phyloP scores from a whole-genome alignment of 1,284 basidiomycete species.

The Ustilago curta region DNA sequence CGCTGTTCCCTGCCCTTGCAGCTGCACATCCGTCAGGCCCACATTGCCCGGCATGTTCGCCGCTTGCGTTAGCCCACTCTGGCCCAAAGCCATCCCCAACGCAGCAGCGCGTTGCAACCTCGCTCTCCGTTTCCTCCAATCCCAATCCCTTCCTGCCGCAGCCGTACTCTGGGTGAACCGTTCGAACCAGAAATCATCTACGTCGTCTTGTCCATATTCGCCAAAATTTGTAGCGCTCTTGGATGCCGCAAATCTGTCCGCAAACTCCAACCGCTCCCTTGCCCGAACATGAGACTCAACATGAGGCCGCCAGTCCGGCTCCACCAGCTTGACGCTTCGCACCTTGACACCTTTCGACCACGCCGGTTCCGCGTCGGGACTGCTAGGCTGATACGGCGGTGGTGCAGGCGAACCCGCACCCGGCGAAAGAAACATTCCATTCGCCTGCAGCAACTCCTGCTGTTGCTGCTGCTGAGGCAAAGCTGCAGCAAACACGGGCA shows the following conservation, averaged over 20 bases:
- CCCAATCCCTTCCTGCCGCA: slow-evolving; percentile 65
- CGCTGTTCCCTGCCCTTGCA: slow-evolving; percentile 13
- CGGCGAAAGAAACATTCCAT: slow-evolving; percentile 3
- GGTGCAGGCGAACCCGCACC: slow-evolving; percentile 16
- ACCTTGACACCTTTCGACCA: slow-evolving; percentile 2
- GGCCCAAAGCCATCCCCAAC: slow-evolving; percentile 33
- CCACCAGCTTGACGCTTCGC: slow-evolving; percentile 49
- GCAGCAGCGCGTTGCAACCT: slow-evolving; percentile 41
- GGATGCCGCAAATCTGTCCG: slow-evolving; percentile 26
- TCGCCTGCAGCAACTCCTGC: slow-evolving; percentile 15
- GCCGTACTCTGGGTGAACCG: slow-evolving; percentile 64
- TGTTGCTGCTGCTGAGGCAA: slow-evolving; percentile 12
- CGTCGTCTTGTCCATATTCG: slow-evolving; percentile 5
- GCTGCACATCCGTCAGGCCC: slow-evolving; percentile 40
- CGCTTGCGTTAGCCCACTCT: slow-evolving; percentile 16
- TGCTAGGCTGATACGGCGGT: slow-evolving; percentile 23
- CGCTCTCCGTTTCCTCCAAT: slow-evolving; percentile 59
- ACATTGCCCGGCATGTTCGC: slow-evolving; percentile 16
- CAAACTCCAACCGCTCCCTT: slow-evolving; percentile 57
- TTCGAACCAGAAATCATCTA: slow-evolving; percentile 66
- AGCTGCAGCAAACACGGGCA: slow-evolving; percentile 10
- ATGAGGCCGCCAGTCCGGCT: slow-evolving; percentile 64
- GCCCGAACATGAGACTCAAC: slow-evolving; percentile 58
- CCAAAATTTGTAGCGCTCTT: neutral
- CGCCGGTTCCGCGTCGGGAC: neutral